Conservation (phyloP, 2,329 filamentous ascomycete species). For the Penicillium griseofulvum region DNA sequence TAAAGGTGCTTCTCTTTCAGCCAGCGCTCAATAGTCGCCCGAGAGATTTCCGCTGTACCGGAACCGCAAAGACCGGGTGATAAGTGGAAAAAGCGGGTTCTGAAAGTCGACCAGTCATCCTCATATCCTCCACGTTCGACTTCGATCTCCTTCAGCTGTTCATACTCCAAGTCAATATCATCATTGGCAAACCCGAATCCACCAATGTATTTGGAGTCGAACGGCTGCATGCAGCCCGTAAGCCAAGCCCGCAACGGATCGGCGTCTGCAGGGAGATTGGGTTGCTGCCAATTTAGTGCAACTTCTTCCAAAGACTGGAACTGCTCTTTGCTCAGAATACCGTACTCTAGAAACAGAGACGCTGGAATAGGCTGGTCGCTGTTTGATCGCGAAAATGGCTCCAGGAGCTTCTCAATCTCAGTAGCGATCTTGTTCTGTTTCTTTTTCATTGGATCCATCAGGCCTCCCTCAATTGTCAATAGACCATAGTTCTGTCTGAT, state of each 20-base stretch:
- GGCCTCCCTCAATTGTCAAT: constrained; percentile 40
- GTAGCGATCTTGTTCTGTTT: constrained; percentile 46
- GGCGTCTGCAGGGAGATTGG: background rate
- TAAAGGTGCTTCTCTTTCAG: constrained; percentile 56
- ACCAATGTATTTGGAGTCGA: constrained; percentile 44
- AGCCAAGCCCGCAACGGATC: constrained; percentile 57
- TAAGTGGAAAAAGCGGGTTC: constrained; percentile 47
- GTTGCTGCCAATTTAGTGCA: constrained; percentile 44
- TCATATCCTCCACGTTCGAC: constrained; percentile 55
- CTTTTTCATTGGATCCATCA: constrained; percentile 39
- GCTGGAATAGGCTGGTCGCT: constrained; percentile 51
- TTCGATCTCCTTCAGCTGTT: constrained; percentile 60
- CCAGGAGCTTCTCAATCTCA: constrained; percentile 43
- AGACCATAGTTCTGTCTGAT: constrained; percentile 46
- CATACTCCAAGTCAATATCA: constrained; percentile 60
- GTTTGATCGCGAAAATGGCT: constrained; percentile 40
- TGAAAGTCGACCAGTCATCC: constrained; percentile 54
- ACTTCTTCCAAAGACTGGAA: constrained; percentile 58
- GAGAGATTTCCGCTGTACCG: constrained; percentile 9
- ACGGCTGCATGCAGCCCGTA: constrained; percentile 50
- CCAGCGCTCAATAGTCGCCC: constrained; percentile 38
- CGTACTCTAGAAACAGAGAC: constrained; percentile 52
- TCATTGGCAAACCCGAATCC: constrained; percentile 56
- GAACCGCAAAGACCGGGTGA: constrained; percentile 41
- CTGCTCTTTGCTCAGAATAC: constrained; percentile 63